Conservation (phyloP, 257 asterid species). For the Solanum lycopersicoides region DNA sequence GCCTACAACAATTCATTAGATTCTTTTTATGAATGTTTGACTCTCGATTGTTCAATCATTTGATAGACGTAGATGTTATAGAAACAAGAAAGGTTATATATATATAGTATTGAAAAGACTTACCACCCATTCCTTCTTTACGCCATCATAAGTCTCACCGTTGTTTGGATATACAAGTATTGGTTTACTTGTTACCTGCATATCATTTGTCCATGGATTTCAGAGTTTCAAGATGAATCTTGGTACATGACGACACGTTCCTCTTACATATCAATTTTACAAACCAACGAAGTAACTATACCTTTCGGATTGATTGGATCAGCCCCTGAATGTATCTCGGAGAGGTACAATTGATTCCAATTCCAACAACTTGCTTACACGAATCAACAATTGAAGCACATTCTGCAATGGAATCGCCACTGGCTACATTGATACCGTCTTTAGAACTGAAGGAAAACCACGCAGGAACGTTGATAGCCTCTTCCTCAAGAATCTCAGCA, state of each 20-base stretch:
- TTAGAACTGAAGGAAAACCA: conserved; percentile 72
- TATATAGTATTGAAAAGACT: not conserved
- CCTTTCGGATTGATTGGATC: conserved; percentile 49
- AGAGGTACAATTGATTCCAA: conserved; percentile 81
- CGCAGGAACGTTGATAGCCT: conserved; percentile 35
- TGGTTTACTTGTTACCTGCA: conserved; percentile 64
- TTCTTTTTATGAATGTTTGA: not conserved
- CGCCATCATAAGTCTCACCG: conserved; percentile 79
- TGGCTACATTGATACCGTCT: conserved; percentile 49
- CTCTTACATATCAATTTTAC: not conserved
- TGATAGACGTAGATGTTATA: not conserved
- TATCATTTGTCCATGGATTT: not conserved
- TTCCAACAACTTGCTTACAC: conserved; percentile 38
- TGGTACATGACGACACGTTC: not conserved
- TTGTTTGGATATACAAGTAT: conserved; percentile 76
- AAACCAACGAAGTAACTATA: not conserved
- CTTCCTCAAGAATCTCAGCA: conserved; percentile 70
- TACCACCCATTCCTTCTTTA: conserved; percentile 74
- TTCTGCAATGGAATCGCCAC: conserved; percentile 55
- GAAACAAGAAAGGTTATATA: not conserved
- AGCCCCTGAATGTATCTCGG: conserved; percentile 61
- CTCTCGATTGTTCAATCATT: not conserved
- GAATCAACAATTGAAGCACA: conserved; percentile 57
- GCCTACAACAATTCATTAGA: not conserved
- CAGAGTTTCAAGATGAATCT: not conserved